Conservation (phyloP, 139 green algal species). For the Coelastrella sp. region DNA sequence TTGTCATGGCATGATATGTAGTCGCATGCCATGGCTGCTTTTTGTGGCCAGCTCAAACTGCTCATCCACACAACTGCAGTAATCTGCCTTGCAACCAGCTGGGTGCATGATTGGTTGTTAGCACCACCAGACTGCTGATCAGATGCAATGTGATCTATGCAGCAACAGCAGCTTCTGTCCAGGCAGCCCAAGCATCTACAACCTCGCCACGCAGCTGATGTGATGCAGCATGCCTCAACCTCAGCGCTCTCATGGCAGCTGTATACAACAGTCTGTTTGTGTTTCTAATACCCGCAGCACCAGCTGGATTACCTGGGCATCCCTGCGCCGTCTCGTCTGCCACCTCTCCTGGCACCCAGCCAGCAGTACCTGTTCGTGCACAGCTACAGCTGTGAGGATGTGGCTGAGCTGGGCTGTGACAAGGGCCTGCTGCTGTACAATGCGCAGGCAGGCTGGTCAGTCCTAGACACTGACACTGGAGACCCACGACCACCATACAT, state of each 20-base stretch:
- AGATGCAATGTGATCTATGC: too few relatives aligned
- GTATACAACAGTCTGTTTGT: background rate
- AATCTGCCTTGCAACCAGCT: too few relatives aligned
- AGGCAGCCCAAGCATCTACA: too few relatives aligned
- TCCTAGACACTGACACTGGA: background rate
- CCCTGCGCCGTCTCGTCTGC: background rate
- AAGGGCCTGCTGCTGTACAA: slow-evolving; percentile 27
- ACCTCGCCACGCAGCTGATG: too few relatives aligned
- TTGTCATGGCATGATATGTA: too few relatives aligned
- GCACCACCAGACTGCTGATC: too few relatives aligned
- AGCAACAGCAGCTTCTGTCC: too few relatives aligned
- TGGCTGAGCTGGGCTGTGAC: background rate
- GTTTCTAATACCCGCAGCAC: background rate
- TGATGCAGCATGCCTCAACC: background rate
- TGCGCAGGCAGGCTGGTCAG: background rate
- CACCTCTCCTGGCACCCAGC: background rate
- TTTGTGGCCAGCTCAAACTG: too few relatives aligned
- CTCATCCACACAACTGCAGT: too few relatives aligned
- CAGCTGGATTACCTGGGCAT: slow-evolving; percentile 37
- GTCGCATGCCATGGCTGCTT: too few relatives aligned
- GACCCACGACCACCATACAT: slow-evolving; percentile 21
- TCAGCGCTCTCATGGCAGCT: background rate
- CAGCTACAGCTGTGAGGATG: slow-evolving; percentile 26
- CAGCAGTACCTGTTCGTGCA: slow-evolving; percentile 29
- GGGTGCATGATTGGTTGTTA: too few relatives aligned